Percentiles rank a stretch among this genome's conserved stretches.
phyloP scores from a whole-genome alignment of 371 early-diverging fungal genomes.

The Circinella minor region DNA sequence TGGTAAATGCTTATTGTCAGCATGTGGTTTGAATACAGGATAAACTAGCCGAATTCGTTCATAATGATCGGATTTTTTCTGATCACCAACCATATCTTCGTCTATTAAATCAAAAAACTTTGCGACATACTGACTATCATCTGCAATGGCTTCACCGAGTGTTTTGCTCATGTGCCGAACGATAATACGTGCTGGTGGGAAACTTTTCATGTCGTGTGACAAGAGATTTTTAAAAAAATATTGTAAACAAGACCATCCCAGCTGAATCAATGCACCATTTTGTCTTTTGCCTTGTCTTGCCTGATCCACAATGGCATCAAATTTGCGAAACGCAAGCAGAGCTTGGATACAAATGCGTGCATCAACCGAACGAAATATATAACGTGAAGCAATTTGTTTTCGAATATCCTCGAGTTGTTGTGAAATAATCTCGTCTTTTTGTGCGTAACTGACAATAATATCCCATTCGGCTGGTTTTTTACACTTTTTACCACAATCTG shows the following conservation, averaged over 20 bases:
- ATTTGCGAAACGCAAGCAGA: conserved; percentile 14
- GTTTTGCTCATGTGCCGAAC: conserved; percentile 14
- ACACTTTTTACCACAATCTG: conserved; percentile 43
- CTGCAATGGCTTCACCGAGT: conserved; percentile 6
- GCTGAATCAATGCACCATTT: conserved; percentile 11
- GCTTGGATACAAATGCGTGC: conserved; percentile 25
- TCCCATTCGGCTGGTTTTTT: conserved; percentile 34
- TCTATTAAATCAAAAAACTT: conserved; percentile 15
- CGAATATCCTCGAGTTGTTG: conserved; percentile 18
- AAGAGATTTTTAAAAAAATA: conserved; percentile 19
- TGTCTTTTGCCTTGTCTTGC: conserved; percentile 2
- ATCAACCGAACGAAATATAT: conserved; percentile 20
- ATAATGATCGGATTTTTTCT: not conserved
- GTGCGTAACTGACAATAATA: not conserved
- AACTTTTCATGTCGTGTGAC: not conserved
- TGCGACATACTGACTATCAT: conserved; percentile 7
- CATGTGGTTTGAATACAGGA: conserved; percentile 22
- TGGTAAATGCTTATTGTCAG: conserved; percentile 13
- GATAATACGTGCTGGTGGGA: conserved; percentile 21
- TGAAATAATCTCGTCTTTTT: conserved; percentile 9
- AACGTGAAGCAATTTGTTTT: conserved; percentile 1
- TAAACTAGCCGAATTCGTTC: conserved; percentile 12
- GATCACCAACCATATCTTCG: not conserved
- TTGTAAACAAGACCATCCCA: conserved; percentile 18
- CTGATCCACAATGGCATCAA: conserved; percentile 14